Conservation (phyloP, 768 basidiomycete genomes). For the Phaeotremella skinneri region DNA sequence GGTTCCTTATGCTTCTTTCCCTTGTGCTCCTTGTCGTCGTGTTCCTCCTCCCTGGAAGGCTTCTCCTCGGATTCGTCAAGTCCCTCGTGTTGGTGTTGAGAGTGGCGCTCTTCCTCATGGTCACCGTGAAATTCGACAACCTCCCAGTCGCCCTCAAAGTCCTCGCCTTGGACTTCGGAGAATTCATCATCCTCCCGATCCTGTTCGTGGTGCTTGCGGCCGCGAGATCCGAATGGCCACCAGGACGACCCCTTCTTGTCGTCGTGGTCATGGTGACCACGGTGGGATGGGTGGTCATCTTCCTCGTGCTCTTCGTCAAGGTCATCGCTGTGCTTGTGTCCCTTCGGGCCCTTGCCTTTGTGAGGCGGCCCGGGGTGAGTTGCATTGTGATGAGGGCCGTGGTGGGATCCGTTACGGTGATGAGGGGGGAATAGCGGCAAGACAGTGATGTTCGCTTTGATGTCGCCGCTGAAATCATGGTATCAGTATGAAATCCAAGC, state of each 20-base stretch:
- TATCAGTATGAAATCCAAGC: not conserved
- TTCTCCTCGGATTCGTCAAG: conserved; percentile 7
- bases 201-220: not conserved
- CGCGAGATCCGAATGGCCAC: conserved; percentile 4
- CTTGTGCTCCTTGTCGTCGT: conserved; percentile 11
- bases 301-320: conserved; percentile 11
- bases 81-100: conserved; percentile 8
- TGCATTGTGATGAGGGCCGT: not conserved
- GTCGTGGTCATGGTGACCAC: not conserved
- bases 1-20: conserved; percentile 4
- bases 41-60: conserved; percentile 10
- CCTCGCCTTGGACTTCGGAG: too few relatives aligned
- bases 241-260: not conserved
- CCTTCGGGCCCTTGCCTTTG: conserved; percentile 1
- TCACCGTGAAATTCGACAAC: not conserved
- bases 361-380: not conserved
- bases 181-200: not conserved
- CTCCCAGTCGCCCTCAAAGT: not conserved
- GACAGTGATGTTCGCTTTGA: conserved; percentile 35
- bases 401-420: conserved; percentile 7
- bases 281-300: not conserved
- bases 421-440: conserved; percentile 15
- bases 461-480: conserved; percentile 20
- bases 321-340: conserved; percentile 6
- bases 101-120: conserved; percentile 8